Evolutionary conservation across 1,139 yeast species (phyloP), one percentile per base, ranked within the genome.

Genomic region (Torulaspora globosa): DNA sequence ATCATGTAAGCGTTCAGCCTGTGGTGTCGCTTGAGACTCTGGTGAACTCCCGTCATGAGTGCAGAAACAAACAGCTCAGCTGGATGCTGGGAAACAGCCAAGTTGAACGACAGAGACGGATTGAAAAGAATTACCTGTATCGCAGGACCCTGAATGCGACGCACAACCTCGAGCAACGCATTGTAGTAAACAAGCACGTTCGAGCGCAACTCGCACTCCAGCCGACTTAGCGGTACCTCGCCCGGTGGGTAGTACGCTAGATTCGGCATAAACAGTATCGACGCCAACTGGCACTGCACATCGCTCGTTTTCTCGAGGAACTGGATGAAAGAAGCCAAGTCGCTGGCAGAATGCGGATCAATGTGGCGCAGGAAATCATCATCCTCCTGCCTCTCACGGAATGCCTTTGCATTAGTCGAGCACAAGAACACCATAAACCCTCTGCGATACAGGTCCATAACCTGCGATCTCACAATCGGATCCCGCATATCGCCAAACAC

Each of bases 401-500:
- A 52, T 5, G 40, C 47, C 23, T 48, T 47, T 4, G 58, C 59
- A 36, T 54, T 56, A 31, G 56, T 54, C 6, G 66, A 58, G 43
- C 68, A 63, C 9, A 65, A 56, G 38, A 62, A 63, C 3, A 65
- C 58, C 9, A 56, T 56, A 36, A 57, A 63, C 16, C 65, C 54
- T 45, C 68, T 59, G 40, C 63, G 55, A 45, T 63, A 62, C 23
- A 65, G 50, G 47, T 65, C 69, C 56, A 62, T 57, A 3, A 63
- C 67, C 41, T 63, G 65, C 8, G 60, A 55, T 39, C 68, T 56
- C 5, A 64, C 55, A 7, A 65, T 58, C 3, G 69, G 68, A 48
- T 65, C 69, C 18, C 57, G 58, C 57, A 61, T 59, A 43, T 63
- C 63, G 1, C 69, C 69, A 8, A 65, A 48, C 3, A 65, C 53